phyloP scores from a whole-genome alignment of 768 basidiomycete species.

The Naganishia vaughanmartiniae region DNA sequence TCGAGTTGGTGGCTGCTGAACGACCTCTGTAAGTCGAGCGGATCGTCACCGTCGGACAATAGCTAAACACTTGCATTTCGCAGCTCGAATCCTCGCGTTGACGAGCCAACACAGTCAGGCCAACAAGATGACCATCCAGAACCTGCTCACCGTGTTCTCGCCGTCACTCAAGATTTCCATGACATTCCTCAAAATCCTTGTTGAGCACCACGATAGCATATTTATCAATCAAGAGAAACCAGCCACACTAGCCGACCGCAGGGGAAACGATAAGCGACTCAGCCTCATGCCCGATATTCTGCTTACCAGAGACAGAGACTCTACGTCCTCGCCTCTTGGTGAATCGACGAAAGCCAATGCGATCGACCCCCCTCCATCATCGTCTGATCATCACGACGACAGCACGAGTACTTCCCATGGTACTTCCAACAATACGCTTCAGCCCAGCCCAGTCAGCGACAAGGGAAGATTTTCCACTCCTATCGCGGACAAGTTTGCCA shows the following conservation, averaged over 20 bases:
- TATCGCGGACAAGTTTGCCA: slow-evolving; percentile 32
- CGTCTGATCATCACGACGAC: slow-evolving; percentile 2
- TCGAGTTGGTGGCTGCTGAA: slow-evolving; percentile 81
- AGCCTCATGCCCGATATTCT: slow-evolving; percentile 16
- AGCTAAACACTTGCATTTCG: not conserved
- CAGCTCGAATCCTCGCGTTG: slow-evolving; percentile 61
- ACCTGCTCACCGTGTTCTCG: slow-evolving; percentile 80
- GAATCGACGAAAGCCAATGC: slow-evolving; percentile 1
- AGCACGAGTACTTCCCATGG: no score
- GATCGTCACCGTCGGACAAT: not conserved
- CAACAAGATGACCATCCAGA: slow-evolving; percentile 91
- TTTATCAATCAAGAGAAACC: slow-evolving; percentile 31
- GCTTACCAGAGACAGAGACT: slow-evolving; percentile 4
- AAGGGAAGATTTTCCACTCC: slow-evolving; percentile 26
- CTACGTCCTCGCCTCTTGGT: not conserved
- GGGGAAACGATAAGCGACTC: slow-evolving; percentile 12
- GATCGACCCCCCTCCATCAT: not conserved
- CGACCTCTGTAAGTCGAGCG: slow-evolving; percentile 64
- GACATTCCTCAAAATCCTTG: slow-evolving; percentile 41
- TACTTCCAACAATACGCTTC: not conserved
- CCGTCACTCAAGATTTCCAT: slow-evolving; percentile 56
- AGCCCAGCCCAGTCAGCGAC: not conserved
- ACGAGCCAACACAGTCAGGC: slow-evolving; percentile 67
- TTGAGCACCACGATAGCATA: slow-evolving; percentile 37
- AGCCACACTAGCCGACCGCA: slow-evolving; percentile 11